Percentiles rank a stretch among this genome's conserved stretches.
These are phyloP conservation scores for Tritrichomonas foetus DNA, from an alignment of 208 protist genomes.

Conservation along the genomic window DNA sequence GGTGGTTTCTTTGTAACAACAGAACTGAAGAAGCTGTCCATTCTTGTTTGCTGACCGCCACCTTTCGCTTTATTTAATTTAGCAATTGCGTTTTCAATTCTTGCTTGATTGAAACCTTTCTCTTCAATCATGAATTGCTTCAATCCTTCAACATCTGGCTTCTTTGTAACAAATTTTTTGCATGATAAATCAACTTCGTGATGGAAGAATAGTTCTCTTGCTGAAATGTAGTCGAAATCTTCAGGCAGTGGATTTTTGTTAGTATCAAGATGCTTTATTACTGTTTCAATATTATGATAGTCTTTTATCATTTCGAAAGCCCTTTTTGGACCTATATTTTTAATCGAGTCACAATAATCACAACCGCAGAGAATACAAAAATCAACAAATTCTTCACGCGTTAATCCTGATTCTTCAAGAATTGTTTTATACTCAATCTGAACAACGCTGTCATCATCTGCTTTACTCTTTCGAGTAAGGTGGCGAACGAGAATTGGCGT, in stretches of 20 bases:
- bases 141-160: constrained; percentile 88
- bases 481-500: constrained; percentile 83
- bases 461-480: constrained; percentile 73
- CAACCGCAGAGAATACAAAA: constrained; percentile 98
- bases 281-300: constrained; percentile 80
- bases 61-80: not conserved
- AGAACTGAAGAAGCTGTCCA: not conserved
- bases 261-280: constrained; percentile 68
- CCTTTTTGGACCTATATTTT: constrained; percentile 81
- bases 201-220: constrained; percentile 75
- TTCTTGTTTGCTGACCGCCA: not conserved
- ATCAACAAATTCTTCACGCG: constrained; percentile 87
- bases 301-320: constrained; percentile 61
- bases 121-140: constrained; percentile 90
- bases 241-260: constrained; percentile 65
- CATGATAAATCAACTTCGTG: constrained; percentile 69
- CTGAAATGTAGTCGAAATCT: constrained; percentile 75
- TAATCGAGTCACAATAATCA: constrained; percentile 94
- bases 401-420: constrained; percentile 69
- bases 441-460: constrained; percentile 76
- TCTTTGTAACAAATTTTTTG: constrained; percentile 75
- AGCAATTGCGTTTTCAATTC: constrained; percentile 48
- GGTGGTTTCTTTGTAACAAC: not conserved
- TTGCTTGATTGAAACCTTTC: constrained; percentile 83
- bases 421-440: constrained; percentile 75